phyloP scores from a whole-genome alignment of 495 filamentous ascomycete genomes.

The Penicillium angulare region DNA sequence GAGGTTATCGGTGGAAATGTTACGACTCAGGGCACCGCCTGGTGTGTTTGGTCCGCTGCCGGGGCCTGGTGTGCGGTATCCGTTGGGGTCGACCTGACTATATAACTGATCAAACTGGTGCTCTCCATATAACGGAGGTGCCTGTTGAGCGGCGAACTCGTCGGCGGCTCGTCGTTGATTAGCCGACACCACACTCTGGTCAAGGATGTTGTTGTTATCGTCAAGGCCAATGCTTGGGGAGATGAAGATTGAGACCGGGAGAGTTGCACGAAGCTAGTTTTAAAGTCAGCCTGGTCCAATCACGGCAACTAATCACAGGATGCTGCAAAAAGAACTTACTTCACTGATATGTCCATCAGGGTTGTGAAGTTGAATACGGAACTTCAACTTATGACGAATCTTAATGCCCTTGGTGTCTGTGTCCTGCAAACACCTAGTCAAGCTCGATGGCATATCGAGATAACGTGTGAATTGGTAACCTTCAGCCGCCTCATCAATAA shows the following conservation, averaged over 20 bases:
- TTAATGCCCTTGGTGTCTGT: conserved; percentile 81
- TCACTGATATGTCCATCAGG: conserved; percentile 93
- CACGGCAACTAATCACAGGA: neutral
- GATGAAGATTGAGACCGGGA: conserved; percentile 88
- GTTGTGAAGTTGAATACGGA: conserved; percentile 85
- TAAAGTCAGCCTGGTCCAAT: conserved; percentile 7
- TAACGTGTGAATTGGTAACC: conserved; percentile 69
- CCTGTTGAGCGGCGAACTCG: conserved; percentile 51
- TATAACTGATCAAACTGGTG: conserved; percentile 88
- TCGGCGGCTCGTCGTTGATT: conserved; percentile 27
- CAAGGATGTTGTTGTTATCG: conserved; percentile 70
- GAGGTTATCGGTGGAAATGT: conserved; percentile 77
- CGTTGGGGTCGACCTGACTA: conserved; percentile 73
- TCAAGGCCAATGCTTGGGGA: conserved; percentile 85
- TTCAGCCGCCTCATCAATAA: conserved; percentile 73
- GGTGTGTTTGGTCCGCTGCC: conserved; percentile 74
- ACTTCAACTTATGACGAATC: conserved; percentile 79
- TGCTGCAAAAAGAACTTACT: conserved; percentile 42
- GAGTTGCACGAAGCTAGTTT: conserved; percentile 69
- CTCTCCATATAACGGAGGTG: conserved; percentile 84
- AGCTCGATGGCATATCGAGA: conserved; percentile 71
- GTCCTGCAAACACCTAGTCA: conserved; percentile 81
- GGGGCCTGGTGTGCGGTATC: conserved; percentile 72
- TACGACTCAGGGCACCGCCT: conserved; percentile 68
- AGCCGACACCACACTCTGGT: conserved; percentile 44